Percentiles rank a stretch among this genome's conserved stretches.
Conservation (phyloP, 1,284 basidiomycete species). For the Fomitopsis schrenkii region DNA sequence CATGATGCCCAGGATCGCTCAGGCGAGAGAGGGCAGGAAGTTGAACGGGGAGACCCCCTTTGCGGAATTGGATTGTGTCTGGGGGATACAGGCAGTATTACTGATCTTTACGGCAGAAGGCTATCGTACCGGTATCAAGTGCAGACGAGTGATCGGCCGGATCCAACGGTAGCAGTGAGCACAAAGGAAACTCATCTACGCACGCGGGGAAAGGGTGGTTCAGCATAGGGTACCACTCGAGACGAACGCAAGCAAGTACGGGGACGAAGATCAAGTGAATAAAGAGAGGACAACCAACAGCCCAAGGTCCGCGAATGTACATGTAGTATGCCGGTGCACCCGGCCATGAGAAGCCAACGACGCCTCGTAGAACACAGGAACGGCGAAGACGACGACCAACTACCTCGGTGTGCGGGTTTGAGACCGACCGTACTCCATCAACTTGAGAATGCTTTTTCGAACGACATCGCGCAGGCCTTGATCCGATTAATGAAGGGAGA, state of each 20-base stretch:
- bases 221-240: slow-evolving; percentile 5
- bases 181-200: neutral
- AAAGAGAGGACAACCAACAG: slow-evolving; percentile 59
- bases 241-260: slow-evolving; percentile 8
- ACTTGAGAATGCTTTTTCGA: slow-evolving; percentile 3
- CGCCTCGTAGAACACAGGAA: neutral
- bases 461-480: slow-evolving; percentile 10
- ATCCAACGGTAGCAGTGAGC: slow-evolving; percentile 2
- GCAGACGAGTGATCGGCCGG: slow-evolving; percentile 8
- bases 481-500: slow-evolving; percentile 5
- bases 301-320: slow-evolving; percentile 38
- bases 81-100: slow-evolving; percentile 8
- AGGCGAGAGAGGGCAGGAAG: no score
- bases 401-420: slow-evolving; percentile 6
- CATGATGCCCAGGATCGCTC: no score
- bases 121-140: slow-evolving; percentile 22
- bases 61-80: neutral
- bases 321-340: slow-evolving; percentile 7
- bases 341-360: neutral
- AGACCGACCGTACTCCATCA: slow-evolving; percentile 10
- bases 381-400: neutral
- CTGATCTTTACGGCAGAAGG: slow-evolving; percentile 11
- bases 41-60: no score
- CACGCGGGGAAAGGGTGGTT: neutral
- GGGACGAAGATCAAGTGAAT: slow-evolving; percentile 32